A percentile compares a stretch with the other conserved stretches of the same genome.
Evolutionary conservation across 2,329 filamentous ascomycete species (phyloP).

Genomic region (Apiospora malaysiana): DNA sequence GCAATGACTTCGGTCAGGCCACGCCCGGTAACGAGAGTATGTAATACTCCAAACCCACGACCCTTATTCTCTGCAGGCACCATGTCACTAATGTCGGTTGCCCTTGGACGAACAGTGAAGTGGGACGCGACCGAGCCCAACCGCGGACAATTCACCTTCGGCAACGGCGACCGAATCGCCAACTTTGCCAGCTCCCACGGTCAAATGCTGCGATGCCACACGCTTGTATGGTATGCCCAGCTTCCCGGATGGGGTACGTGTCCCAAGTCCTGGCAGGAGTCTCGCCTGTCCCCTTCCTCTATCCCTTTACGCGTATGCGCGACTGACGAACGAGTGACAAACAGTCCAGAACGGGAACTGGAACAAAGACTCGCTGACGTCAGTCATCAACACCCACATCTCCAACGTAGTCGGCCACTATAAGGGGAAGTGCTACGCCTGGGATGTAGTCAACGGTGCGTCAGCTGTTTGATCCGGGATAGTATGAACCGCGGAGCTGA

Average conservation of each 20-base stretch:
- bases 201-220: constrained; percentile 65
- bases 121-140: constrained; percentile 67
- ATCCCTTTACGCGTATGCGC: neutral
- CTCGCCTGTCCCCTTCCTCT: too few relatives aligned
- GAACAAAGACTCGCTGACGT: constrained; percentile 57
- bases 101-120: constrained; percentile 25
- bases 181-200: constrained; percentile 47
- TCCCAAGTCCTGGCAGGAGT: neutral
- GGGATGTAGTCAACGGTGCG: constrained; percentile 60
- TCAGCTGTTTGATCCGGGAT: too few relatives aligned
- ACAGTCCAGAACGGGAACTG: constrained; percentile 44
- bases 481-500: neutral
- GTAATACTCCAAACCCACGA: neutral
- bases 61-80: neutral
- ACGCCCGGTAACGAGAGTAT: constrained; percentile 63
- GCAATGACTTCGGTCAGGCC: constrained; percentile 64
- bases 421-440: constrained; percentile 56
- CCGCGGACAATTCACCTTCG: constrained; percentile 64
- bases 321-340: constrained; percentile 27
- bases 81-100: neutral
- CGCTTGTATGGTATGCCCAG: constrained; percentile 51
- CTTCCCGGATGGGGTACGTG: constrained; percentile 53
- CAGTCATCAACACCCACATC: constrained; percentile 59
- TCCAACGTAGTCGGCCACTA: constrained; percentile 53
- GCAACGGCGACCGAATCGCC: constrained; percentile 58